Evolutionary conservation across 345 rosid genomes (phyloP), one percentile per base, ranked within the genome.

Genomic region (Kernera saxatilis): DNA sequence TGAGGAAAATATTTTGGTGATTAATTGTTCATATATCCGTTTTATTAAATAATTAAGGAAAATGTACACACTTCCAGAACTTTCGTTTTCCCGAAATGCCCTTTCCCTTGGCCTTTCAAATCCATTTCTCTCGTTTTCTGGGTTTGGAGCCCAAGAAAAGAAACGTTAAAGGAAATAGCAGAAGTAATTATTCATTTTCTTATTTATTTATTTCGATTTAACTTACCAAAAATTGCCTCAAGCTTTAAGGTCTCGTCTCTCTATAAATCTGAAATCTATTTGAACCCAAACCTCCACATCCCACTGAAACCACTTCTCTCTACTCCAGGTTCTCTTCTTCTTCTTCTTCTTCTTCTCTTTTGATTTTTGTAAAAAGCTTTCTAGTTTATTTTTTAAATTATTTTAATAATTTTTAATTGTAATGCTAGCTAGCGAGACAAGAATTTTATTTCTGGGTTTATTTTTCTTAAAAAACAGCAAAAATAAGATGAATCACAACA

Each of bases 71-170:
- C 17, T 46, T 61, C 72, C 29, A 73, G 72, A 65, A 48, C 67
- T 36, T 21, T 56, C 27, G 0, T 21, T 10, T 35, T 36, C 17
- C 35, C 72, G 27, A 37, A 56, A 6, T 37, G 7, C 19, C 41
- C 26, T 35, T 43, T 32, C 1, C 0, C 21, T 45, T 48, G 40
- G 40, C 64, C 53, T 6, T 21, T 19, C 0, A 18, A 73, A 65
- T 57, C n/a, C n/a, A 73, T 27, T 35, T 22, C 0, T 64, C 12
- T 10, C 1, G 1, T 22, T 32, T 64, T 37, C 3, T 26, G 61
- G 11, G 60, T 66, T 57, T 74, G 68, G 72, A 67, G 67, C 54
- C 60, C 77, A 73, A 66, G 72, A 57, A 73, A 73, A 48, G 6
- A 36, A 43, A 65, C 52, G 77, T 56, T 36, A 65, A 64, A 63